These are phyloP conservation scores for Sporisorium graminicola DNA, from an alignment of 1,284 basidiomycete species.

Conservation along the genomic window DNA sequence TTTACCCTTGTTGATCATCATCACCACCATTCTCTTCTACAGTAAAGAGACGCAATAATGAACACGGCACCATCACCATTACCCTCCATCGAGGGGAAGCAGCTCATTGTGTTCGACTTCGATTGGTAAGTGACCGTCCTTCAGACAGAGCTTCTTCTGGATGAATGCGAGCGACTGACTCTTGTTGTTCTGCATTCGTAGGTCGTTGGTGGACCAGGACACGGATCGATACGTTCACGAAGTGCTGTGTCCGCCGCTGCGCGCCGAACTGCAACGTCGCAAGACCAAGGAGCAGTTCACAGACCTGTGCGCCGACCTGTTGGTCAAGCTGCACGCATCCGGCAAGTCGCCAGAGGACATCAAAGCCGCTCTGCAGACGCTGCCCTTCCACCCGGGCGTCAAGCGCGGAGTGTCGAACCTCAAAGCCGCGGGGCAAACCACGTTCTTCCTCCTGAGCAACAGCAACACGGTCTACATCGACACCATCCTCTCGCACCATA, in stretches of 20 bases:
- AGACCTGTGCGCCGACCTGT: constrained; percentile 73
- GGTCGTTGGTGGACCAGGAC: constrained; percentile 84
- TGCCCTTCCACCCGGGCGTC: constrained; percentile 98
- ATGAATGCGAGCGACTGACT: neutral
- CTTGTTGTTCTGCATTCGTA: neutral
- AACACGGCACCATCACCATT: constrained; percentile 52
- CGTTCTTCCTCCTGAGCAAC: constrained; percentile 90
- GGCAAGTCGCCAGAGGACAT: constrained; percentile 79
- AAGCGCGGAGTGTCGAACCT: constrained; percentile 83
- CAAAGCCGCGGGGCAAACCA: constrained; percentile 74
- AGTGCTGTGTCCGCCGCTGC: constrained; percentile 85
- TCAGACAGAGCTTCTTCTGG: neutral
- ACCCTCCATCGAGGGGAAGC: constrained; percentile 67
- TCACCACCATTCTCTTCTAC: neutral
- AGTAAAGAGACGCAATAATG: constrained; percentile 11
- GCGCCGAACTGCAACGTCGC: constrained; percentile 83
- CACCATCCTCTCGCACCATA: constrained; percentile 71
- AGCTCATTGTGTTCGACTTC: constrained; percentile 95
- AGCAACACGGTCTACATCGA: constrained; percentile 94
- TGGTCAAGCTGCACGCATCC: constrained; percentile 59
- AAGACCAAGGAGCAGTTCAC: constrained; percentile 84
- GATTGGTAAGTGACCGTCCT: constrained; percentile 80
- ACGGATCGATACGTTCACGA: constrained; percentile 97
- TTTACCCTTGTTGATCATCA: too few relatives aligned
- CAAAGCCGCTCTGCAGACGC: constrained; percentile 79